Evolutionary conservation across 371 early-diverging fungal species (phyloP).

Genomic region (Zopfochytrium polystomum): DNA sequence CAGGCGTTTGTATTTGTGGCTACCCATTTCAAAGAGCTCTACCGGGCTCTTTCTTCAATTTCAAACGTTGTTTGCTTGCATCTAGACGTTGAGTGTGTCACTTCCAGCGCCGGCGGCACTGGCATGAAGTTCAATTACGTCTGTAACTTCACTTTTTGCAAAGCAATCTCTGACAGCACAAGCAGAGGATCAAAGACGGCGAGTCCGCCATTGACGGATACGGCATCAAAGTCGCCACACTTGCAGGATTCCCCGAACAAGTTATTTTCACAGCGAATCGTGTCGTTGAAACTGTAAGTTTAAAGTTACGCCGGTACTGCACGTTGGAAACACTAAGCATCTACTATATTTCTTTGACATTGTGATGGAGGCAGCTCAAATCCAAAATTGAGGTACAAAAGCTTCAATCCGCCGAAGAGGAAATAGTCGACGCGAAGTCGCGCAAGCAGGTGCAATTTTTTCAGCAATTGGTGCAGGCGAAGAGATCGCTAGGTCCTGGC

Average conservation of each 20-base stretch:
- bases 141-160: no score
- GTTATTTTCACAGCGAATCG: neutral
- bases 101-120: neutral
- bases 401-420: no score
- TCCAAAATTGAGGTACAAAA: no score
- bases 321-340: no score
- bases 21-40: conserved; percentile 68
- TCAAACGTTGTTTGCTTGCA: conserved; percentile 68
- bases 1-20: conserved; percentile 67
- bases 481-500: no score
- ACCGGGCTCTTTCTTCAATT: conserved; percentile 49
- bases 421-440: no score
- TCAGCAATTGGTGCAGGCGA: no score
- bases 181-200: conserved; percentile 10
- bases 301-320: neutral
- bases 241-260: conserved; percentile 12
- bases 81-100: conserved; percentile 49
- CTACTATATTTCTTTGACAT: no score
- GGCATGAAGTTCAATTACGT: conserved; percentile 7
- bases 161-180: neutral
- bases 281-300: neutral
- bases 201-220: conserved; percentile 2
- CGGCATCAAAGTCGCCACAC: conserved; percentile 13
- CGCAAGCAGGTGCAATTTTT: no score
- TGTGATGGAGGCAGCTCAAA: no score